Evolutionary conservation across 176 grass and related monocot species (phyloP), one percentile per base, ranked within the genome.

Genomic region (Juncus inflexus): DNA sequence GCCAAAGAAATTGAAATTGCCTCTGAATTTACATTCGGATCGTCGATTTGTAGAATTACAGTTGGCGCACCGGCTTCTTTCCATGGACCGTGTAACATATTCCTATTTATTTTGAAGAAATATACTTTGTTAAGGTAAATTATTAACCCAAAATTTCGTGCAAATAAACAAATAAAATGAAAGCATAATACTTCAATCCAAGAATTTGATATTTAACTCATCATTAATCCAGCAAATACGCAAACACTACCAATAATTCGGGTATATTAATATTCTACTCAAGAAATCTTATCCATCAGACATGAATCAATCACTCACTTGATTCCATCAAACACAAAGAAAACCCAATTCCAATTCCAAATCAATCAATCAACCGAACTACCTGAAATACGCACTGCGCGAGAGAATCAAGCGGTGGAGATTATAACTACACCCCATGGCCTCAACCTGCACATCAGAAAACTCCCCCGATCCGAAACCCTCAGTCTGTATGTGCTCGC

Each of bases 11-110:
- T 83, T 67, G 85, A 62, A 63, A 99, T 92, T 36, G 88, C 85
- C 62, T 99, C 88, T 73, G 94, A 90, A 78, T 99, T 84, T 61
- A 99, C 73, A 78, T 99, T 99, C 42, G 80, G 60, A 79, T 99
- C 94, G 49, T 92, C 94, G 74, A 97, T 80, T 49, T 89, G 83
- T 67, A 99, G 79, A 41, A 86, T 72, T 40, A 99, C 76, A 50
- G 80, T 86, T 19, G 88, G 94, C 43, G 88, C 82, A 62, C 88
- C 83, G 51, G 94, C 88, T 69, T 99, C 94, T 74, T 84, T 90
- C 94, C 94, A 99, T 60, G 94, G 94, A 70, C 94, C 94, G 15
- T 99, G 85, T 14, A 99, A 83, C 94, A 99, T 99, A 72, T 99
- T 99, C 83, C 94, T 97, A 65, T 64, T 67, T 66, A 37, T 79